Conservation (phyloP, 805 yeast species). For the Zygoascus ofunaensis region DNA sequence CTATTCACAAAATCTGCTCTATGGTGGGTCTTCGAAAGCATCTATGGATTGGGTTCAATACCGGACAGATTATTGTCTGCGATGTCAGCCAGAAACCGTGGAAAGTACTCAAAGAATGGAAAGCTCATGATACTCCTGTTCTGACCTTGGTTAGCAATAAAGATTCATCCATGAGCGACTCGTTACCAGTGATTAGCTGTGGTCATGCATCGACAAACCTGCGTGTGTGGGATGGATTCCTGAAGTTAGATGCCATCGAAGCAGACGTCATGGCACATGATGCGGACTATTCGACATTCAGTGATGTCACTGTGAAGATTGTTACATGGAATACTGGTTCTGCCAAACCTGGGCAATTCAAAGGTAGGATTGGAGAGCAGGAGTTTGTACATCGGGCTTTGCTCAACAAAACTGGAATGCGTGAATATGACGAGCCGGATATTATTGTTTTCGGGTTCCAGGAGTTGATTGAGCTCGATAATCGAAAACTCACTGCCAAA, state of each 20-base stretch:
- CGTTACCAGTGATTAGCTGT: conserved; percentile 22
- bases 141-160: conserved; percentile 13
- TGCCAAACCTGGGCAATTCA: conserved; percentile 26
- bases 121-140: conserved; percentile 28
- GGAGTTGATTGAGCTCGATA: conserved; percentile 81
- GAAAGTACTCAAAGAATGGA: conserved; percentile 30
- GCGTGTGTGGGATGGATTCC: conserved; percentile 28
- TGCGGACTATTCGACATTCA: conserved; percentile 22
- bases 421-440: conserved; percentile 41
- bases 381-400: conserved; percentile 15
- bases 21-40: conserved; percentile 22
- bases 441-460: conserved; percentile 77
- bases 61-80: conserved; percentile 30
- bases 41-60: conserved; percentile 32
- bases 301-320: conserved; percentile 23
- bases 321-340: conserved; percentile 38
- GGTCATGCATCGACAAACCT: conserved; percentile 16
- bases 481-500: conserved; percentile 69
- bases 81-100: conserved; percentile 25
- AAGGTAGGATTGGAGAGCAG: conserved; percentile 13
- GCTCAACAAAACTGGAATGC: conserved; percentile 11
- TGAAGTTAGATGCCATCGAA: conserved; percentile 27
- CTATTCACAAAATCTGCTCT: conserved; percentile 22
- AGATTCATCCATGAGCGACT: conserved; percentile 12
- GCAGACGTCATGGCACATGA: conserved; percentile 21